phyloP scores from a whole-genome alignment of 2,329 filamentous ascomycete genomes.

The Macrophomina tecta region DNA sequence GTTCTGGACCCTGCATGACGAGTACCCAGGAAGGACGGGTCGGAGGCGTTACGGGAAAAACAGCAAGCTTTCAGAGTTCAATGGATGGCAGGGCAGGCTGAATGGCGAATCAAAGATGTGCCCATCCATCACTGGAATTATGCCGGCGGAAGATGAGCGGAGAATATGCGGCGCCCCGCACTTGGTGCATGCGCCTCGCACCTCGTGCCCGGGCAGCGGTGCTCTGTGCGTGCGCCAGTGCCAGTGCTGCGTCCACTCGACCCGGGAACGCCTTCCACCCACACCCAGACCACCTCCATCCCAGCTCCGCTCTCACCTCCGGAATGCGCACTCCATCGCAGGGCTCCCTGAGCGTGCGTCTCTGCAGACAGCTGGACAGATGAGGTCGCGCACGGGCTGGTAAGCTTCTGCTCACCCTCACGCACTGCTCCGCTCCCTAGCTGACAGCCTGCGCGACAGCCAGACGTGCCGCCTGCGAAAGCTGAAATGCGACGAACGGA shows the following conservation, averaged over 20 bases:
- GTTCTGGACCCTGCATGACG: constrained; percentile 15
- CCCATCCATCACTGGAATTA: constrained; percentile 1
- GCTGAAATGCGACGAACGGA: constrained; percentile 69
- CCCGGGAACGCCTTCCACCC: constrained; percentile 20
- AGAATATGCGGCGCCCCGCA: constrained; percentile 25
- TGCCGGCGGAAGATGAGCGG: constrained; percentile 14
- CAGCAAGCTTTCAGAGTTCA: not conserved
- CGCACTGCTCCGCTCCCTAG: constrained; percentile 22
- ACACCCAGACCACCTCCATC: constrained; percentile 25
- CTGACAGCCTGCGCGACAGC: constrained; percentile 32
- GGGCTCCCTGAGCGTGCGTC: constrained; percentile 21
- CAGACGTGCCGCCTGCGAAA: constrained; percentile 65
- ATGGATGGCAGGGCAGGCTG: not conserved
- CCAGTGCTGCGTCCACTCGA: constrained; percentile 12
- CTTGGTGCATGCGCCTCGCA: constrained; percentile 10
- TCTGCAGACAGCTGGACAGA: constrained; percentile 31
- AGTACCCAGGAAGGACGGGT: constrained; percentile 39
- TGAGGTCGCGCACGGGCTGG: constrained; percentile 51
- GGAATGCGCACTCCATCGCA: constrained; percentile 28
- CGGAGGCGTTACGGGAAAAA: constrained; percentile 17
- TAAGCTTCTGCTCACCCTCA: constrained; percentile 32
- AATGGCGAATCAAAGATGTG: constrained; percentile 8
- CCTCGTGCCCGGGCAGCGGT: constrained; percentile 19
- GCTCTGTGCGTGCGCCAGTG: constrained; percentile 17
- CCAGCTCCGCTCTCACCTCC: constrained; percentile 24